phyloP scores from a whole-genome alignment of 164 flowering plant genomes.

The Annona squamosa region DNA sequence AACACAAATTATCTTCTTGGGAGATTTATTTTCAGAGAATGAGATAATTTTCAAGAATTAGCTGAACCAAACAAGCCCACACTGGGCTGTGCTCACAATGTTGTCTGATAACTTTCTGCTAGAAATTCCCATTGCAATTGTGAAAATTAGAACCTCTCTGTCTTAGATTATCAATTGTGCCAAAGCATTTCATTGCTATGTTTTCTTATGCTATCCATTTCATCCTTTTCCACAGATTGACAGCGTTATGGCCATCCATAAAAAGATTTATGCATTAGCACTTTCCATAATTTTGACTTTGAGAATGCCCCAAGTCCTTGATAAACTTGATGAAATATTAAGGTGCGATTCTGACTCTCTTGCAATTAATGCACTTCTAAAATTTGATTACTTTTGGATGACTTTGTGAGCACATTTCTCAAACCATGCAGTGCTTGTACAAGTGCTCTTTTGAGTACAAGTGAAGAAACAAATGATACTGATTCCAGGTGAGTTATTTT shows the following conservation, averaged over 20 bases:
- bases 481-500: conserved; percentile 59
- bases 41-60: too few species aligned
- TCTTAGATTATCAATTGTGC: neutral
- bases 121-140: neutral
- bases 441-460: conserved; percentile 65
- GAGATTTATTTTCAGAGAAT: too few species aligned
- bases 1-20: too few species aligned
- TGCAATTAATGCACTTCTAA: neutral
- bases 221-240: conserved; percentile 47
- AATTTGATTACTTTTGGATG: neutral
- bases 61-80: too few species aligned
- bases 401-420: neutral
- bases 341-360: conserved; percentile 36
- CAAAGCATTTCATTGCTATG: neutral
- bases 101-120: neutral
- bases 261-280: conserved; percentile 67
- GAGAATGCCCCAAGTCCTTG: conserved; percentile 84
- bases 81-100: too few species aligned
- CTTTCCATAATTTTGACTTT: conserved; percentile 76
- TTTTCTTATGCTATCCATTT: neutral
- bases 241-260: conserved; percentile 56
- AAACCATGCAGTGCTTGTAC: conserved; percentile 64
- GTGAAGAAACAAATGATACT: conserved; percentile 55
- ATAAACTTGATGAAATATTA: conserved; percentile 84
- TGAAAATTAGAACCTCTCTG: neutral